A percentile compares a stretch with the other conserved stretches of the same genome.
These are phyloP conservation scores for Acanthamoeba healyi DNA, from an alignment of 208 protist genomes.

Conservation along the genomic window DNA sequence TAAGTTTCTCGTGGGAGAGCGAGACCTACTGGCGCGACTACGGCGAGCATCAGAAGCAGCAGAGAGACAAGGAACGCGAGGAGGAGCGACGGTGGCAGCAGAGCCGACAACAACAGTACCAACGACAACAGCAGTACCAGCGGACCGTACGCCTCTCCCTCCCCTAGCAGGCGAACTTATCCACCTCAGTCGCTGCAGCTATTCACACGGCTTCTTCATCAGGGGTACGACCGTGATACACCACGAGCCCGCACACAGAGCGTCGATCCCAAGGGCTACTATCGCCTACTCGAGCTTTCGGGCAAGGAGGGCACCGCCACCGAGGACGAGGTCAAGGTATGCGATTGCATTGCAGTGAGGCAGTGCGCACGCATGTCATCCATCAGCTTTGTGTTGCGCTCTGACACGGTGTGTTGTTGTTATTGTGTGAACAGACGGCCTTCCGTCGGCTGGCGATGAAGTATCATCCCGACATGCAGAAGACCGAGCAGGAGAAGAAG, in stretches of 20 bases:
- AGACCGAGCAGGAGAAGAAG: conserved; percentile 39
- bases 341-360: too few relatives aligned
- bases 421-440: background rate
- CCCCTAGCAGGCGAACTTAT: too few relatives aligned
- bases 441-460: conserved; percentile 43
- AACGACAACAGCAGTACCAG: background rate
- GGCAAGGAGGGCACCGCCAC: conserved; percentile 25
- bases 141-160: background rate
- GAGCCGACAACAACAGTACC: background rate
- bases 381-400: too few relatives aligned
- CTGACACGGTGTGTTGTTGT: too few relatives aligned
- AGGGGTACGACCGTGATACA: background rate
- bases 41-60: background rate
- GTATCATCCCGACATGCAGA: conserved; percentile 51
- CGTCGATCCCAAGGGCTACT: conserved; percentile 34
- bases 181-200: too few relatives aligned
- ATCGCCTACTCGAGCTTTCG: conserved; percentile 11
- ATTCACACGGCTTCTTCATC: background rate
- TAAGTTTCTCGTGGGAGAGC: conserved; percentile 3
- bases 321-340: conserved; percentile 24
- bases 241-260: background rate
- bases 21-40: conserved; percentile 13
- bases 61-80: background rate
- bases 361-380: too few relatives aligned
- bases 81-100: background rate